Evolutionary conservation across 139 green algal species (phyloP).

Genomic region (Zygnema circumcarinatum): DNA sequence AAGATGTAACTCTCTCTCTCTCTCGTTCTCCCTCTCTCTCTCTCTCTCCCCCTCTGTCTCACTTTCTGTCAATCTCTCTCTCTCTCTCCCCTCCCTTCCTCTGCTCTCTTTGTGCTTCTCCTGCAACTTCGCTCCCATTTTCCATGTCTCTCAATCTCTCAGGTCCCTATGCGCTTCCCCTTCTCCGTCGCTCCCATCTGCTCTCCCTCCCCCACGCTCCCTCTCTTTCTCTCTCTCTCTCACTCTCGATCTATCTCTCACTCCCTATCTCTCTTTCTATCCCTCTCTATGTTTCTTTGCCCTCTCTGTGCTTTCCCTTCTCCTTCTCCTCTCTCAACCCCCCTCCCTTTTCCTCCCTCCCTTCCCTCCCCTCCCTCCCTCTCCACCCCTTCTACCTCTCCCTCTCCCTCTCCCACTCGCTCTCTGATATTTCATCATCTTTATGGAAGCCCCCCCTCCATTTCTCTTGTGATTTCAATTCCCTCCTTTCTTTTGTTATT

Average conservation of each 20-base stretch:
- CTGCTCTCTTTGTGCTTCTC: neutral
- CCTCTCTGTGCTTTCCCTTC: neutral
- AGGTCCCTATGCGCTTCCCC: neutral
- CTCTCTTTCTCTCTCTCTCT: neutral
- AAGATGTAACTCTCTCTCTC: neutral
- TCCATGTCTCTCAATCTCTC: too few species aligned
- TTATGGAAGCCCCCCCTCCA: neutral
- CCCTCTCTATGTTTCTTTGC: neutral
- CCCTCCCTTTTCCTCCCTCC: neutral
- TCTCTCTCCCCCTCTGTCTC: neutral
- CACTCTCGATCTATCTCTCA: neutral
- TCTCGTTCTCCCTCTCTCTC: neutral
- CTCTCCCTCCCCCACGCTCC: neutral
- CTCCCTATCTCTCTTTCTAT: neutral
- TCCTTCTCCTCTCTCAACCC: neutral
- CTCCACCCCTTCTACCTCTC: neutral
- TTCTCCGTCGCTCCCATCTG: neutral
- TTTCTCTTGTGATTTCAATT: neutral
- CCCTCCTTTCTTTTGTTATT: neutral
- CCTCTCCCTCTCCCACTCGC: neutral
- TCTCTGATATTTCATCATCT: too few species aligned
- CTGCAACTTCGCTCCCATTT: neutral
- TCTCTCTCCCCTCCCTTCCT: neutral
- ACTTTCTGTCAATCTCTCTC: neutral
- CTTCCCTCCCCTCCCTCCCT: neutral